Percentiles rank a stretch among this genome's conserved stretches.
These are phyloP conservation scores for Colletotrichum limetticola DNA, from an alignment of 2,329 filamentous ascomycete species.

Conservation along the genomic window DNA sequence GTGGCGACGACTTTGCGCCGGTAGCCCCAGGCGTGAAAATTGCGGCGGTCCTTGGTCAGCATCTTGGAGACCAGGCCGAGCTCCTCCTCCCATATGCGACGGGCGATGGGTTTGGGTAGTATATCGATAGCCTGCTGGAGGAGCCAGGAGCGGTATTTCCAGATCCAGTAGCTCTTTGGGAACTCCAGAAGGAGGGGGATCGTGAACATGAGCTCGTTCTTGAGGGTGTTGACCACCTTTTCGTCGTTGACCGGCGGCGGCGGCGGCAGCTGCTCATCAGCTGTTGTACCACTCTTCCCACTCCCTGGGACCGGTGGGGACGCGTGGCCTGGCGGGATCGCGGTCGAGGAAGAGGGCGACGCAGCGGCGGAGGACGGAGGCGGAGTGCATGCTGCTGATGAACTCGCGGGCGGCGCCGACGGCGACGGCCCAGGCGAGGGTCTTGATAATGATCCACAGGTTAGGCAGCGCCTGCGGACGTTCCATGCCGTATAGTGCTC, in stretches of 20 bases:
- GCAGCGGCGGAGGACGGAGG: constrained; percentile 73
- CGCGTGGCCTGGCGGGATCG: constrained; percentile 59
- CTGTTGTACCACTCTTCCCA: constrained; percentile 68
- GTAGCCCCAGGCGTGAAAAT: constrained; percentile 98
- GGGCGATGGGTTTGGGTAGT: constrained; percentile 66
- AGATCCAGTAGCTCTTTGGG: constrained; percentile 99
- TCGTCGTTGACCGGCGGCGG: constrained; percentile 40
- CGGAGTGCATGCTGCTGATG: constrained; percentile 64
- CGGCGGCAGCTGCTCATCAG: constrained; percentile 41
- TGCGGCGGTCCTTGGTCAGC: constrained; percentile 85
- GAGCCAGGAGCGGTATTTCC: constrained; percentile 94
- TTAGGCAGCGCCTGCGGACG: constrained; percentile 79
- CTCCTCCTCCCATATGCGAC: constrained; percentile 84
- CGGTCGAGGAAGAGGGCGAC: constrained; percentile 61
- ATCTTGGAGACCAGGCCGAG: constrained; percentile 87
- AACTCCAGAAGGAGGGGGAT: constrained; percentile 85
- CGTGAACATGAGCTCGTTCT: constrained; percentile 80
- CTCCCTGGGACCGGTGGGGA: constrained; percentile 51
- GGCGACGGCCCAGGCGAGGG: constrained; percentile 60
- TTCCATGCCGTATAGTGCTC: constrained; percentile 96
- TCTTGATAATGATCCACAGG: constrained; percentile 67
- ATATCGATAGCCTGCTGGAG: constrained; percentile 76
- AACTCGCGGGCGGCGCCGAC: constrained; percentile 66
- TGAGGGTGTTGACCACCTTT: constrained; percentile 53
- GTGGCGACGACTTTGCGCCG: constrained; percentile 80